These are phyloP conservation scores for Yamadazyma trypodendri DNA, from an alignment of 1,139 yeast species.

Conservation along the genomic window DNA sequence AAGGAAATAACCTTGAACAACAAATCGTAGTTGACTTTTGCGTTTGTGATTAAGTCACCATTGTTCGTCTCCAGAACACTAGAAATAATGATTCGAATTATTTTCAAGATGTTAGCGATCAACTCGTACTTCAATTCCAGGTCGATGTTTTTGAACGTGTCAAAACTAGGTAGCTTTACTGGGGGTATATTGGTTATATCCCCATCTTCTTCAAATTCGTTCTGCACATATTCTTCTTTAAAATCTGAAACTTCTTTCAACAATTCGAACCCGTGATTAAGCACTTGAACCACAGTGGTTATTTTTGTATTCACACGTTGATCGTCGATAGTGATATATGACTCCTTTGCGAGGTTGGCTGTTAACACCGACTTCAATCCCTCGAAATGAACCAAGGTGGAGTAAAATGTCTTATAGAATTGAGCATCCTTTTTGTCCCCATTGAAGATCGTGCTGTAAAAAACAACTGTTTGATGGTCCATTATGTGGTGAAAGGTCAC, in stretches of 20 bases:
- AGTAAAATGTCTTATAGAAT: constrained; percentile 25
- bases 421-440: constrained; percentile 20
- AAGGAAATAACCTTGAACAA: constrained; percentile 12
- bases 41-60: constrained; percentile 1
- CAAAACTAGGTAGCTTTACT: neutral
- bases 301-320: constrained; percentile 1
- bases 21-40: constrained; percentile 4
- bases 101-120: constrained; percentile 25
- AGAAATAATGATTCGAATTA: constrained; percentile 19
- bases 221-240: constrained; percentile 5
- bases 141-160: constrained; percentile 24
- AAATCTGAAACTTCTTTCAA: constrained; percentile 17
- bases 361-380: constrained; percentile 25
- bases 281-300: constrained; percentile 18
- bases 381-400: constrained; percentile 25
- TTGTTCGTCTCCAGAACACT: constrained; percentile 12
- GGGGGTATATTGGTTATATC: constrained; percentile 26
- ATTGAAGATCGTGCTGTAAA: constrained; percentile 28
- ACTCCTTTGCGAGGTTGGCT: constrained; percentile 20
- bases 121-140: constrained; percentile 27
- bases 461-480: constrained; percentile 12
- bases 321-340: neutral
- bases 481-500: constrained; percentile 2
- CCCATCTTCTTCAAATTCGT: constrained; percentile 24
- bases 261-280: constrained; percentile 22